A percentile compares a stretch with the other conserved stretches of the same genome.
Evolutionary conservation across 495 filamentous ascomycete genomes (phyloP).

Genomic region (Pseudevernia furfuracea): DNA sequence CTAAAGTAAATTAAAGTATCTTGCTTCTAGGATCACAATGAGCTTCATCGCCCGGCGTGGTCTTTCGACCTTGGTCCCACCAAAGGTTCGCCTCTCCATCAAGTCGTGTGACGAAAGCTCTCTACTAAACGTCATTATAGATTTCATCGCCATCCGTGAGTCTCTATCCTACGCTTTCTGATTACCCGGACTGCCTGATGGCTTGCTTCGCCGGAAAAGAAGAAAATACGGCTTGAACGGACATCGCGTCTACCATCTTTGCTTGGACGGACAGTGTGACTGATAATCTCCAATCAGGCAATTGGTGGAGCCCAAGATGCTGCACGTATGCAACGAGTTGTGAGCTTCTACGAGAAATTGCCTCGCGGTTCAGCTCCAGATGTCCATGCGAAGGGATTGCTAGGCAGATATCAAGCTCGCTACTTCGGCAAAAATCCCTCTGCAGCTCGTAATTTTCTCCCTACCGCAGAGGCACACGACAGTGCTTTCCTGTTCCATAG

Average conservation of each 20-base stretch:
- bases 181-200: neutral
- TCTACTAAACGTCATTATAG: slow-evolving; percentile 39
- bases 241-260: neutral
- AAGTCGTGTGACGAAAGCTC: slow-evolving; percentile 1
- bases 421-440: slow-evolving; percentile 93
- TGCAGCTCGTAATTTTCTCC: slow-evolving; percentile 64
- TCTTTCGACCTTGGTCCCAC: slow-evolving; percentile 96
- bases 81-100: slow-evolving; percentile 62
- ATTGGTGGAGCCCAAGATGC: slow-evolving; percentile 67
- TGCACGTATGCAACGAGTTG: slow-evolving; percentile 88
- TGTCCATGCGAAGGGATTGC: slow-evolving; percentile 65
- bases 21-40: slow-evolving; percentile 51
- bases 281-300: slow-evolving; percentile 4
- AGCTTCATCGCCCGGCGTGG: slow-evolving; percentile 79
- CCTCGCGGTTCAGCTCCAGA: slow-evolving; percentile 82
- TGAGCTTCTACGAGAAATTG: slow-evolving; percentile 96
- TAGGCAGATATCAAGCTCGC: slow-evolving; percentile 82
- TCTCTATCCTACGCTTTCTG: slow-evolving; percentile 25
- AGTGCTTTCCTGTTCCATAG: neutral
- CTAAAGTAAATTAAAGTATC: neutral
- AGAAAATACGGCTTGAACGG: neutral
- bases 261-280: neutral
- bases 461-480: neutral
- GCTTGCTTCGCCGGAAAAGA: neutral
- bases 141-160: slow-evolving; percentile 91